Percentiles rank a stretch among this genome's conserved stretches.
These are phyloP conservation scores for Coemansia sp. DNA, from an alignment of 192 early-diverging fungal species.

Conservation along the genomic window DNA sequence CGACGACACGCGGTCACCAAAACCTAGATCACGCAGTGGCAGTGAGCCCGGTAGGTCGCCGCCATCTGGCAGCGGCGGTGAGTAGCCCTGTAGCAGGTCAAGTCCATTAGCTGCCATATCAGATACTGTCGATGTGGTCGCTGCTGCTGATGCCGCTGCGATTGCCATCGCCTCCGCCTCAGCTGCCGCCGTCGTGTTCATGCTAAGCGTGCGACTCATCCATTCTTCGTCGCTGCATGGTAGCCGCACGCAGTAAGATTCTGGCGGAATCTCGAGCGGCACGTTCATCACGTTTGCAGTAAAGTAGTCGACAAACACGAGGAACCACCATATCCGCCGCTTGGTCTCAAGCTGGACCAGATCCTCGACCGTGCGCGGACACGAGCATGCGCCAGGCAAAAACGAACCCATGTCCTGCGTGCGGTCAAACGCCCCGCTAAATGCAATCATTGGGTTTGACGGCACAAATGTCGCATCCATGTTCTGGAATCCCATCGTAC, in stretches of 20 bases:
- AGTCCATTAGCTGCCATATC: not conserved
- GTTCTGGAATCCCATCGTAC: constrained; percentile 48
- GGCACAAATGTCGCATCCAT: constrained; percentile 46
- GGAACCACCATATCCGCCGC: constrained; percentile 52
- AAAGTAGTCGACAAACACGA: constrained; percentile 53
- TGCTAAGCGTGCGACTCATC: constrained; percentile 27
- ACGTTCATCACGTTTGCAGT: constrained; percentile 55
- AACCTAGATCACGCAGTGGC: constrained; percentile 34
- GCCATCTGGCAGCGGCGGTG: not conserved
- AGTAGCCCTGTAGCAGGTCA: constrained; percentile 3
- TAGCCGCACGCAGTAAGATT: constrained; percentile 52
- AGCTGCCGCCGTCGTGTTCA: not conserved
- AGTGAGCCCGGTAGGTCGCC: not conserved
- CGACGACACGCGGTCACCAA: constrained; percentile 36
- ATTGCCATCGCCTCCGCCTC: no score
- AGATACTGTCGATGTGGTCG: not conserved
- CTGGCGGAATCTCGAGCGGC: constrained; percentile 49
- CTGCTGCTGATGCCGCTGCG: not conserved
- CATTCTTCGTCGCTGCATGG: constrained; percentile 54
- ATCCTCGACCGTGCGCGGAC: constrained; percentile 22
- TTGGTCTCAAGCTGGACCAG: constrained; percentile 39
- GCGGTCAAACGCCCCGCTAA: constrained; percentile 40
- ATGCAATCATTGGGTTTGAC: constrained; percentile 37
- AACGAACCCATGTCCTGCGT: constrained; percentile 1
- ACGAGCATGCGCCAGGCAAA: constrained; percentile 20